Percentiles rank a stretch among this genome's conserved stretches.
Conservation (phyloP, 345 rosid species). For the Durio zibethinus region DNA sequence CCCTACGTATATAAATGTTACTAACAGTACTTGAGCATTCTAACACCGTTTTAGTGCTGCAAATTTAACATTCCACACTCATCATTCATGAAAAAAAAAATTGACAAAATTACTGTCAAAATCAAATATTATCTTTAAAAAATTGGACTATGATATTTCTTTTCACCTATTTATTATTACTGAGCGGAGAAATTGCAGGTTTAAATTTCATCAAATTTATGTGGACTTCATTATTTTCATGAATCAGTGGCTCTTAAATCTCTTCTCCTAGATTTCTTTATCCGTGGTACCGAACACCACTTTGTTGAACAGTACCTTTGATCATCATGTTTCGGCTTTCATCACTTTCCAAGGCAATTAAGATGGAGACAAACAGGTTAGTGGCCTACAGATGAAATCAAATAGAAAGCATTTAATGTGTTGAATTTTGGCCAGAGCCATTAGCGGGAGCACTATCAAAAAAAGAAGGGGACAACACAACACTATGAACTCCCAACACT, state of each 20-base stretch:
- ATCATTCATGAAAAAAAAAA: no score
- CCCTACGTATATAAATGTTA: no score
- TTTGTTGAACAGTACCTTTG: slow-evolving; percentile 28
- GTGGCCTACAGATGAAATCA: slow-evolving; percentile 48
- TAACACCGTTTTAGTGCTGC: neutral
- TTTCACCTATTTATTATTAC: neutral
- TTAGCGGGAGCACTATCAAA: slow-evolving; percentile 39
- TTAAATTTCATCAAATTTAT: neutral
- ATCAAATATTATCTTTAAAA: no score
- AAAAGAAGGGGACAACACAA: neutral
- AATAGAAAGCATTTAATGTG: slow-evolving; percentile 5
- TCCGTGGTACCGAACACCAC: slow-evolving; percentile 28
- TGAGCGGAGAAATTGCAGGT: neutral
- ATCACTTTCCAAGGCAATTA: slow-evolving; percentile 33
- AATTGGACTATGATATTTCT: no score
- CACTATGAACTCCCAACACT: slow-evolving; percentile 21
- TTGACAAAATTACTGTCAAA: no score
- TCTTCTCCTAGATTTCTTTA: neutral
- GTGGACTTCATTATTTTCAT: neutral
- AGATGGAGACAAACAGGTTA: slow-evolving; percentile 42
- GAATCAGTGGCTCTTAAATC: neutral
- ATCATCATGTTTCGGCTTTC: slow-evolving; percentile 45
- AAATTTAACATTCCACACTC: neutral
- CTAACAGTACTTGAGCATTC: no score
- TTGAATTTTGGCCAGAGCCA: slow-evolving; percentile 31